Base-by-base conservation (phyloP, 768 basidiomycete species). In the Macrolepiota dolichaula region DNA sequence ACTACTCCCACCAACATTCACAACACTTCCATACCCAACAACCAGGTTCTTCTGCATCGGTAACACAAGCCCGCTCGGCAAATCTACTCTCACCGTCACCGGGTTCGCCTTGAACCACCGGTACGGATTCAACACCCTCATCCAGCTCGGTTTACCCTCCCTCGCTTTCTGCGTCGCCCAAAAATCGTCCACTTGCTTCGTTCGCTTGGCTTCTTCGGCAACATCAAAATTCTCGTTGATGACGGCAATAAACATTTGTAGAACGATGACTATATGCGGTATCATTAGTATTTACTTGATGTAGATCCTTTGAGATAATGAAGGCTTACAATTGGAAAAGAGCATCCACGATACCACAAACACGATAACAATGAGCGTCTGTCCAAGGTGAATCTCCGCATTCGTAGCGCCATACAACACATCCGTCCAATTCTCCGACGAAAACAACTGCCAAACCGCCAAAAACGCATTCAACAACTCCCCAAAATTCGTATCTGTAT, bases 181-280 rank as follows among this genome's bases (percentile, higher is more conserved):
- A 69, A 86, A 89, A 51, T 85, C 81, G 5, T 85, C 84, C 4
- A 89, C 86, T 72, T 97, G 96, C 63, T 89, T 82, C 15, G 83
- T 82, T 55, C 88, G 85, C 77, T 98, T 98, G 27, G 86, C 82
- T 69, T 96, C 93, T 68, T 98, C 96, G 0, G 94, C 94, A 4
- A 97, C 86, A 24, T 88, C 81, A 67, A 98, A 98, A 73, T 96
- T 96, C 78, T 96, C 94, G 68, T 95, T 92, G 79, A 97, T 94
- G 49, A 96, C 94, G 36, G 96, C 96, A 68, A 98, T 92, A 77
- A 98, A 97, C 88, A 98, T 90, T 70, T 96, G 94, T 52, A 96
- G 72, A 9, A 96, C 81, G 67, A 96, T 92, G 78, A 94, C 95
- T 40, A 64, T 24, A 36, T 4, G 27, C 27, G 12, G 47, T 10